Evolutionary conservation across 306 rosid genomes (phyloP).

Genomic region (Inga leiocalycina): DNA sequence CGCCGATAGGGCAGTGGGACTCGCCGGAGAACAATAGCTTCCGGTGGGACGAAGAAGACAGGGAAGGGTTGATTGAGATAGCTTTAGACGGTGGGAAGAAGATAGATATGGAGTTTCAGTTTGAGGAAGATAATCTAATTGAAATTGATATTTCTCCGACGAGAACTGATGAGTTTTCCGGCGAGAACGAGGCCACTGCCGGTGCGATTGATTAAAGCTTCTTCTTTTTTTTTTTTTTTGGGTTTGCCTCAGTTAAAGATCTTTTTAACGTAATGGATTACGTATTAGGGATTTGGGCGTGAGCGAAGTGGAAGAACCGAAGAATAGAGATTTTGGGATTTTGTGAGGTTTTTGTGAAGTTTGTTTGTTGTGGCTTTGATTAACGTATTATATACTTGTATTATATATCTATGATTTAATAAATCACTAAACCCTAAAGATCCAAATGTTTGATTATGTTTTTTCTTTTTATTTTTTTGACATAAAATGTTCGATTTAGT

Average conservation of each 20-base stretch:
- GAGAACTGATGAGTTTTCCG: conserved; percentile 39
- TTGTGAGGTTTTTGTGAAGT: conserved; percentile 15
- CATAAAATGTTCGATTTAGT: not conserved
- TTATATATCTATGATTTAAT: conserved; percentile 31
- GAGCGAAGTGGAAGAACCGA: conserved; percentile 12
- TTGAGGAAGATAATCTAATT: conserved; percentile 62
- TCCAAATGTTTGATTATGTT: conserved; percentile 18
- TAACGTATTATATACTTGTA: conserved; percentile 16
- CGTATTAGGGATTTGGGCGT: conserved; percentile 28
- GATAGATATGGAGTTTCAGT: conserved; percentile 37
- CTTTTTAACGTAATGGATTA: conserved; percentile 28
- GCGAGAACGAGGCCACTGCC: conserved; percentile 35
- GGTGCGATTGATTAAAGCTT: conserved; percentile 39
- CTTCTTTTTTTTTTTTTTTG: not conserved
- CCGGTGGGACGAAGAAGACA: conserved; percentile 78
- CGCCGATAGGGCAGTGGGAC: conserved; percentile 44
- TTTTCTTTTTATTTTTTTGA: not conserved
- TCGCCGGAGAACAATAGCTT: conserved; percentile 52
- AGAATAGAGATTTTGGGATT: conserved; percentile 30
- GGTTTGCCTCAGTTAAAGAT: not conserved
- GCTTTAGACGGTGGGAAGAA: conserved; percentile 58
- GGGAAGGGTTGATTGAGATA: conserved; percentile 85
- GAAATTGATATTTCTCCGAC: conserved; percentile 62
- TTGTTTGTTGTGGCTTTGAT: conserved; percentile 37
- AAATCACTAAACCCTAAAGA: conserved; percentile 39